Evolutionary conservation across 495 filamentous ascomycete genomes (phyloP), one percentile per base, ranked within the genome.

Genomic region (Penicillium antarcticum): DNA sequence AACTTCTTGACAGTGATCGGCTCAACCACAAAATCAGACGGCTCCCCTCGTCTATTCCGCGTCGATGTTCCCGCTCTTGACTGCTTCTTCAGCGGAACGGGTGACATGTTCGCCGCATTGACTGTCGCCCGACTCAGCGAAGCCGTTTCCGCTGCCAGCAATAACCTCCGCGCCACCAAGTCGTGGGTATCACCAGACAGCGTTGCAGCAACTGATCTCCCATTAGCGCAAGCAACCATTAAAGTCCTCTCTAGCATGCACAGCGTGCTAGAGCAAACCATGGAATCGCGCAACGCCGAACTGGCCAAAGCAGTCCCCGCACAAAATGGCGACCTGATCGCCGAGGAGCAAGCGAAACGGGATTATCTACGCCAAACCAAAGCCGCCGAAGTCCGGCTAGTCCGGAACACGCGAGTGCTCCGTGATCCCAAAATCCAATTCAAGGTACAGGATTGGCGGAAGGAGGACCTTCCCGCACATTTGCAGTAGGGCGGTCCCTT

Each of bases 71-170:
- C 92, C 1, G 82, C 87, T 5, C 83, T 97, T 45, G 87, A 95
- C 61, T 87, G 87, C 68, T 95, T 90, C 76, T 98, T 97, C 69
- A 90, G 86, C 62, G 94, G 94, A 21, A 96, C 94, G 1, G 94
- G 94, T 12, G 94, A 98, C 73, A 96, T 98, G 91, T 97, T 98
- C 66, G 91, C 94, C 35, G 92, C 95, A 18, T 73, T 97, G 45
- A 92, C 85, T 42, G 80, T 96, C 2, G 89, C 88, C 19, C 85
- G 94, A n/a, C 81, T 98, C 48, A 84, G 92, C 55, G 91, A 97
- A 74, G 89, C 88, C 5, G 83, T 86, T 13, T 56, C 58, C 11
- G 66, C 62, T 7, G 72, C 74, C 1, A 74, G 68, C 1, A 51
- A 67, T 4, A 40, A 45, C 14, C 60, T 90, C 19, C 66, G 68